Evolutionary conservation across 345 rosid species (phyloP).

Genomic region (Gossypium turneri): DNA sequence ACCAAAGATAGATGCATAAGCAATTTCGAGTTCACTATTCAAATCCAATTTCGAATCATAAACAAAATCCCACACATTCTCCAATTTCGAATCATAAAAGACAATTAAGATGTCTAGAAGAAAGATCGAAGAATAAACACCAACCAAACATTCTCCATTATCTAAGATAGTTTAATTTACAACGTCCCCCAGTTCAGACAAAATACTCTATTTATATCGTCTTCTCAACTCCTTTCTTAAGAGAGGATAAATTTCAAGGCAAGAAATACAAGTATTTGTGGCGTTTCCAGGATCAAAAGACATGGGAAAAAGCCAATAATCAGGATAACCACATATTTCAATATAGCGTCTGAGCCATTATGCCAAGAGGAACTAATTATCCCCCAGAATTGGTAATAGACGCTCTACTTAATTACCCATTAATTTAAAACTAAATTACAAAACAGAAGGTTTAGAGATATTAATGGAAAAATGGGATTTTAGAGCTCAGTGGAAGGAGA

Average conservation of each 20-base stretch:
- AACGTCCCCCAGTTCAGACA: too few relatives aligned
- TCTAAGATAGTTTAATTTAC: too few relatives aligned
- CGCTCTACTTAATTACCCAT: conserved; percentile 27
- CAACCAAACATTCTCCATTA: too few relatives aligned
- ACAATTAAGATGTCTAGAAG: too few relatives aligned
- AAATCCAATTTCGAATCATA: too few relatives aligned
- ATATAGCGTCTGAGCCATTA: conserved; percentile 94
- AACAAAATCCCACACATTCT: too few relatives aligned
- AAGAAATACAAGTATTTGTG: conserved; percentile 32
- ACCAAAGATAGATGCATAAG: too few relatives aligned
- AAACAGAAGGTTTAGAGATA: not conserved
- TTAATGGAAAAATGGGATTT: not conserved
- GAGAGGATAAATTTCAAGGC: not conserved
- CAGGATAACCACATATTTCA: conserved; percentile 67
- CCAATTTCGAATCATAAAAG: too few relatives aligned
- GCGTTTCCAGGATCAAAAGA: conserved; percentile 81
- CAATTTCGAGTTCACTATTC: too few relatives aligned
- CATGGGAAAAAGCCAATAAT: conserved; percentile 36
- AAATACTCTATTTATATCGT: not conserved
- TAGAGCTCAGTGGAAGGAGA: conserved; percentile 99
- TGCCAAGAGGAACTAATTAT: conserved; percentile 58
- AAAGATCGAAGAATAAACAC: too few relatives aligned
- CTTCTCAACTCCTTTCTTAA: not conserved
- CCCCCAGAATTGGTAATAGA: conserved; percentile 96
- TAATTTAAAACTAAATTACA: not conserved